phyloP scores from a whole-genome alignment of 257 asterid species.

The Ilex asprella region DNA sequence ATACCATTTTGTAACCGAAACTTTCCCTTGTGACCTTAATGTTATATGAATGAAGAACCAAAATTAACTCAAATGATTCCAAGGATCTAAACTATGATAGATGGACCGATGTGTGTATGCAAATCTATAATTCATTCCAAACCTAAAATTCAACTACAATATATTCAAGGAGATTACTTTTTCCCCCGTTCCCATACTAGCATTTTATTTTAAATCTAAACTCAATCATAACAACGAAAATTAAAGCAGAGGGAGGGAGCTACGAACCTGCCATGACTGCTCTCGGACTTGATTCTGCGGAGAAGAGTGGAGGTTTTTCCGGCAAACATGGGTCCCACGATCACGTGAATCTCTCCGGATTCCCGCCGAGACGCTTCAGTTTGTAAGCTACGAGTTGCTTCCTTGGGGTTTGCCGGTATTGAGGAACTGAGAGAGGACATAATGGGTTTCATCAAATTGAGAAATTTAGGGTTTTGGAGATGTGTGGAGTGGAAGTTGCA shows the following conservation, averaged over 20 bases:
- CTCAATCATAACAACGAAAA: too few relatives aligned
- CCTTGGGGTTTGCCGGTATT: conserved; percentile 25
- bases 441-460: conserved; percentile 7
- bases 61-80: too few relatives aligned
- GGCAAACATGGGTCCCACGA: conserved; percentile 98
- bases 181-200: too few relatives aligned
- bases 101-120: too few relatives aligned
- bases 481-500: conserved; percentile 13
- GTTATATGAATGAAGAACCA: too few relatives aligned
- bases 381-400: conserved; percentile 32
- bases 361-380: conserved; percentile 13
- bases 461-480: conserved; percentile 16
- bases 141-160: too few relatives aligned
- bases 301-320: conserved; percentile 95
- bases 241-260: neutral
- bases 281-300: conserved; percentile 67
- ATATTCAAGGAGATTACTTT: too few relatives aligned
- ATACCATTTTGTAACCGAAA: too few relatives aligned
- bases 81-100: too few relatives aligned
- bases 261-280: conserved; percentile 68
- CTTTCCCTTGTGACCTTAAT: too few relatives aligned
- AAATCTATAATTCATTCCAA: too few relatives aligned
- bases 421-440: conserved; percentile 19
- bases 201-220: too few relatives aligned
- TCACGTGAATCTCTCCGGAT: conserved; percentile 83